A percentile compares a stretch with the other conserved stretches of the same genome.
These are phyloP conservation scores for Alnus glutinosa DNA, from an alignment of 306 rosid species.

Conservation along the genomic window DNA sequence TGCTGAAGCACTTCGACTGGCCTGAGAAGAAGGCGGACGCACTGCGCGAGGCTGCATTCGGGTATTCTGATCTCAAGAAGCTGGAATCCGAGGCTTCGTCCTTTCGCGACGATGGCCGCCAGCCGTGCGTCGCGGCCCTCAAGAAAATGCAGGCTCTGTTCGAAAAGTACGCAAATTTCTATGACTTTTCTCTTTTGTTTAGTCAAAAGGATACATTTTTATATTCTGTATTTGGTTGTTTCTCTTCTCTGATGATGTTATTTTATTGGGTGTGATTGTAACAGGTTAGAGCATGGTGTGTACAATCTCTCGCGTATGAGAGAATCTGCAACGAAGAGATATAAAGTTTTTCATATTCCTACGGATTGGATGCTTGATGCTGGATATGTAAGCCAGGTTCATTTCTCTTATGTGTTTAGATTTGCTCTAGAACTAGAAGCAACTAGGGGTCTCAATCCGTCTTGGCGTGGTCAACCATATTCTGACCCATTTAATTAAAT, in stretches of 20 bases:
- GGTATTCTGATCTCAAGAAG: conserved; percentile 88
- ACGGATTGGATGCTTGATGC: conserved; percentile 93
- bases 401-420: background rate
- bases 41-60: conserved; percentile 95
- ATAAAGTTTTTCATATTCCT: conserved; percentile 76
- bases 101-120: conserved; percentile 78
- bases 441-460: background rate
- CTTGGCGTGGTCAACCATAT: too few relatives aligned
- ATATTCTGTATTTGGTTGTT: background rate
- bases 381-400: conserved; percentile 83
- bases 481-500: too few relatives aligned
- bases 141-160: conserved; percentile 93
- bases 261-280: background rate
- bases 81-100: conserved; percentile 77
- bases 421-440: background rate
- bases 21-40: conserved; percentile 98
- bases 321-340: conserved; percentile 81
- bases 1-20: conserved; percentile 94
- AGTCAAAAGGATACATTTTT: too few relatives aligned
- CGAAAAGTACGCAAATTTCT: conserved; percentile 60
- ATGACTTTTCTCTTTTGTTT: background rate
- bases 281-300: conserved; percentile 93
- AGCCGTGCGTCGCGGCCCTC: conserved; percentile 77
- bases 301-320: conserved; percentile 86
- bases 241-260: conserved; percentile 19